phyloP scores from a whole-genome alignment of 202 grass and related monocot genomes.

The Tripidium arundinaceum region DNA sequence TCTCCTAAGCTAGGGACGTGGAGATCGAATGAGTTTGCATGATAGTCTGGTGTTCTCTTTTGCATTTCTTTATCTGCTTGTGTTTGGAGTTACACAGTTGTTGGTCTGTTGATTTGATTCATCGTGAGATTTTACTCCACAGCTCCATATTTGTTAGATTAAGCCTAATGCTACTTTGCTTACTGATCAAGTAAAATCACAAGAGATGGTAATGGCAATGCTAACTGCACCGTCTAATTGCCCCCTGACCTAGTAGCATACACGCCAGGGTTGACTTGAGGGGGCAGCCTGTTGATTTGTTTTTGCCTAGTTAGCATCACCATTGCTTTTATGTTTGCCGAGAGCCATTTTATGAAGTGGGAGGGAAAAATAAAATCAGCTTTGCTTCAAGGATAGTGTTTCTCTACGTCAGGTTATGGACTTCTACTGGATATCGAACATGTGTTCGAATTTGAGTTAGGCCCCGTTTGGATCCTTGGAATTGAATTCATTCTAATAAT shows the following conservation, averaged over 20 bases:
- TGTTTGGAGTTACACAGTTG: neutral
- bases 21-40: neutral
- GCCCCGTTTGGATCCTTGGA: too few relatives aligned
- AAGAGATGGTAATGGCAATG: neutral
- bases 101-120: neutral
- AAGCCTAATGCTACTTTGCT: neutral
- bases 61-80: neutral
- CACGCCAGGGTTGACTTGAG: neutral
- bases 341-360: neutral
- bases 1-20: neutral
- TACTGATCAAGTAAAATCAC: neutral
- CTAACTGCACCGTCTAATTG: neutral
- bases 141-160: neutral
- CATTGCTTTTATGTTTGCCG: neutral
- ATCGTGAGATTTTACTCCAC: neutral
- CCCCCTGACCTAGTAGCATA: neutral
- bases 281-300: neutral
- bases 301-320: neutral
- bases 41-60: neutral
- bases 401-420: neutral
- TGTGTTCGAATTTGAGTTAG: too few relatives aligned
- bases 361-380: neutral
- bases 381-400: neutral
- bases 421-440: neutral
- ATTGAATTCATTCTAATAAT: too few relatives aligned